Evolutionary conservation across 169 alveolate species (phyloP).

Genomic region (Cardiosporidium cionae): DNA sequence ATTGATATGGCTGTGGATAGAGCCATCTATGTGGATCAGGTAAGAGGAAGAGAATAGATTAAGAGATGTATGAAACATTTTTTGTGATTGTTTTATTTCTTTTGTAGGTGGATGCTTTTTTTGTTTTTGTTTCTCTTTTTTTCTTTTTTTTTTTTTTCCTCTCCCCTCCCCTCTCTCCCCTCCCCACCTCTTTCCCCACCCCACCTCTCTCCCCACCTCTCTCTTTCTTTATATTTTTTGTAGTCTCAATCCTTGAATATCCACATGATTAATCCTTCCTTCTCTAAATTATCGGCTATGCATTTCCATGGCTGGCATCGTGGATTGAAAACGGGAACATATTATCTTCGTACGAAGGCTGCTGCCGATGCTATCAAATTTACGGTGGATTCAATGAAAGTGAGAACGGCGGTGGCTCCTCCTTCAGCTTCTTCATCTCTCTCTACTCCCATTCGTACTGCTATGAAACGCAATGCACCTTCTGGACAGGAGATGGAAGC

Average conservation of each 20-base stretch:
- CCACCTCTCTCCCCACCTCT: too few species aligned
- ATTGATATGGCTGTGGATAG: constrained; percentile 95
- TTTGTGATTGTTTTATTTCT: not conserved
- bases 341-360: constrained; percentile 92
- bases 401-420: not conserved
- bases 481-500: too few species aligned
- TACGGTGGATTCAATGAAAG: constrained; percentile 79
- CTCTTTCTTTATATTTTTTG: constrained; percentile 46
- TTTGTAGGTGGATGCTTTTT: not conserved
- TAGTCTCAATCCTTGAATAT: constrained; percentile 92
- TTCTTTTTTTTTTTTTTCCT: not conserved
- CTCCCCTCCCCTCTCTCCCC: not conserved
- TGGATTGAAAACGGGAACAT: constrained; percentile 95
- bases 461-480: too few species aligned
- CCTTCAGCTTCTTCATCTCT: too few species aligned
- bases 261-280: constrained; percentile 87
- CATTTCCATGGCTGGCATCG: constrained; percentile 97
- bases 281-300: constrained; percentile 91
- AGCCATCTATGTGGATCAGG: constrained; percentile 34
- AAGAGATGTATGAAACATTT: not conserved
- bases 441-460: too few species aligned
- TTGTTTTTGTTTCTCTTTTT: too few species aligned
- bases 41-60: not conserved
- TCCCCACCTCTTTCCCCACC: too few species aligned
- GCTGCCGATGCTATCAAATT: constrained; percentile 97